These are phyloP conservation scores for Crithidia sp. DNA, from an alignment of 208 protist genomes.

Conservation along the genomic window DNA sequence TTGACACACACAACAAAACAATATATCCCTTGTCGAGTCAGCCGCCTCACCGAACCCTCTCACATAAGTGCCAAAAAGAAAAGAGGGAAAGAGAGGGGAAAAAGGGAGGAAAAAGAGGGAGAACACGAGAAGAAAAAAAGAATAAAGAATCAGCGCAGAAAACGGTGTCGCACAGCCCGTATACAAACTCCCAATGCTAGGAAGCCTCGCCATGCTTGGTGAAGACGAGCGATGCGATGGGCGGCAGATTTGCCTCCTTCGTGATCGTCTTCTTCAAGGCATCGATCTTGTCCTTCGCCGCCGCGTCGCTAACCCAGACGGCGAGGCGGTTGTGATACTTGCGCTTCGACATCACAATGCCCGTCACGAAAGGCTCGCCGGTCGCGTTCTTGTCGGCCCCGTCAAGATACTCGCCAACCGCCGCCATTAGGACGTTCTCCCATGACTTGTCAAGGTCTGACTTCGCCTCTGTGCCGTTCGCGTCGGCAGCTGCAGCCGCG, in stretches of 20 bases:
- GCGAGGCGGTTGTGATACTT: constrained; percentile 87
- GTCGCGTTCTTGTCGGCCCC: constrained; percentile 32
- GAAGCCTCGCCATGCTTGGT: constrained; percentile 68
- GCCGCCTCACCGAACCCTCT: too few species aligned
- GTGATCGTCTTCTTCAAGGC: constrained; percentile 47
- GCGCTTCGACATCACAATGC: constrained; percentile 73
- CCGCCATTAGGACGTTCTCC: constrained; percentile 80
- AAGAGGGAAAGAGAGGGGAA: not conserved
- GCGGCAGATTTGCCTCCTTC: constrained; percentile 40
- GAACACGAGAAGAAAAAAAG: not conserved
- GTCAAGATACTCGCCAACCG: constrained; percentile 84
- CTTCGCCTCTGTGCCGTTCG: constrained; percentile 33
- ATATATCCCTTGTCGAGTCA: too few species aligned
- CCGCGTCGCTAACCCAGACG: constrained; percentile 70
- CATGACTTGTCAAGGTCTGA: constrained; percentile 73
- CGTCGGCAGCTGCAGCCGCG: constrained; percentile 11
- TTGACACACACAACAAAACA: not conserved
- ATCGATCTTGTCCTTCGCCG: constrained; percentile 50
- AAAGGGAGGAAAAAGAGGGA: not conserved
- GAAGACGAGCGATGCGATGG: constrained; percentile 50
- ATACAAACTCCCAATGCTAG: constrained; percentile 3
- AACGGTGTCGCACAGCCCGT: not conserved
- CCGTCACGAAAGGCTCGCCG: constrained; percentile 53
- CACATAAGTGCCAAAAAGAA: constrained; percentile 1
- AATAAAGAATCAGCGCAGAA: not conserved